These are phyloP conservation scores for Plasmodium knowlesi DNA, from an alignment of 169 alveolate species.

Conservation along the genomic window DNA sequence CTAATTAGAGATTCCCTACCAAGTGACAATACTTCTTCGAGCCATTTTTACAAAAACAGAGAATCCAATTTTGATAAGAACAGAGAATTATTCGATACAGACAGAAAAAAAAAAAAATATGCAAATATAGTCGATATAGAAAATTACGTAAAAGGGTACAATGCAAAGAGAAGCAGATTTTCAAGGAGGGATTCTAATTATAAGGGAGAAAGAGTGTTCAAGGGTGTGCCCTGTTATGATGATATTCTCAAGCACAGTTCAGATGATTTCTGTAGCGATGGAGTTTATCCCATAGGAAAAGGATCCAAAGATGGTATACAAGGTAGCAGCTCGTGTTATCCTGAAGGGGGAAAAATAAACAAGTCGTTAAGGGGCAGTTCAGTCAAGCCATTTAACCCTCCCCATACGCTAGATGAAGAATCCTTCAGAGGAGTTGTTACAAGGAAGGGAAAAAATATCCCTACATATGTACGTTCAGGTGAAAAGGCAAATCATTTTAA, in stretches of 20 bases:
- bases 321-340: background rate
- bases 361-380: background rate
- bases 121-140: slow-evolving; percentile 3
- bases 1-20: background rate
- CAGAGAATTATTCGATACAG: background rate
- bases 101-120: background rate
- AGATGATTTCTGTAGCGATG: background rate
- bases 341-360: background rate
- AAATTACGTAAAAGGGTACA: slow-evolving; percentile 10
- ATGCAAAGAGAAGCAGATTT: background rate
- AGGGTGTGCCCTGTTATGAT: background rate
- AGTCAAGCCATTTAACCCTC: background rate
- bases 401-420: background rate
- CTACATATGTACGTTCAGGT: background rate
- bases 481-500: background rate
- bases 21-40: background rate
- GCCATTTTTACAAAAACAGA: background rate
- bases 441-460: background rate
- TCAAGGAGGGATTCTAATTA: background rate
- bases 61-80: background rate
- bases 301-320: background rate
- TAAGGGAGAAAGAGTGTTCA: background rate
- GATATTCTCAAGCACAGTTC: slow-evolving; percentile 31
- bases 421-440: background rate
- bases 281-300: background rate